Conservation (phyloP, 2,329 filamentous ascomycete genomes). For the Pseudocercospora eumusae region DNA sequence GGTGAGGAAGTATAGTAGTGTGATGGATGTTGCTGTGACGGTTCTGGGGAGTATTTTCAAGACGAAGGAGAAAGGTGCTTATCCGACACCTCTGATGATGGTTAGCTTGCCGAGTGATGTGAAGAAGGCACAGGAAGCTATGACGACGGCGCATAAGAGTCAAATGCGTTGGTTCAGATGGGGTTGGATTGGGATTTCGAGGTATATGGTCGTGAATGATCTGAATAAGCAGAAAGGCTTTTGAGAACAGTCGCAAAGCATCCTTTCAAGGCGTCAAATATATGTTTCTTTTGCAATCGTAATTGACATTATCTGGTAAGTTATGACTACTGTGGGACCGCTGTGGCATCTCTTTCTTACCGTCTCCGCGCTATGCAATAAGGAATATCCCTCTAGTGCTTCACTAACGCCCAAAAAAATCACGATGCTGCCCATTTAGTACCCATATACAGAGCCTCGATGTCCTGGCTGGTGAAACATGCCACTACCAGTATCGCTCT, state of each 20-base stretch:
- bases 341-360: not conserved
- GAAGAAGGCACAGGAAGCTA: slow-evolving; percentile 74
- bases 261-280: not conserved
- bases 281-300: slow-evolving; percentile 15
- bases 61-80: slow-evolving; percentile 55
- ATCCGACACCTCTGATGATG: slow-evolving; percentile 64
- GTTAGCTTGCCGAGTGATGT: slow-evolving; percentile 66
- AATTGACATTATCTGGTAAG: slow-evolving; percentile 22
- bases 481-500: slow-evolving; percentile 62
- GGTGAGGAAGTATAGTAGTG: slow-evolving; percentile 75
- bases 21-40: slow-evolving; percentile 75
- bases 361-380: slow-evolving; percentile 26
- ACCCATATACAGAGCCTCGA: slow-evolving; percentile 27
- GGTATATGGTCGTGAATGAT: slow-evolving; percentile 97
- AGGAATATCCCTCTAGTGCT: not conserved
- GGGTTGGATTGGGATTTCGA: slow-evolving; percentile 86
- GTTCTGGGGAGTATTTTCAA: slow-evolving; percentile 58
- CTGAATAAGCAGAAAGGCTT: slow-evolving; percentile 60
- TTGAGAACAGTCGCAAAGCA: slow-evolving; percentile 10
- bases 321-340: slow-evolving; percentile 17
- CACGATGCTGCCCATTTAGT: slow-evolving; percentile 19
- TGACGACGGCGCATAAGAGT: slow-evolving; percentile 86
- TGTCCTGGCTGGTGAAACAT: slow-evolving; percentile 42
- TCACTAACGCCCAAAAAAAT: slow-evolving; percentile 6
- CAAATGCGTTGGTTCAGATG: slow-evolving; percentile 99